Evolutionary conservation across 441 rosid species (phyloP), one percentile per base, ranked within the genome.

Genomic region (California macrophylla): DNA sequence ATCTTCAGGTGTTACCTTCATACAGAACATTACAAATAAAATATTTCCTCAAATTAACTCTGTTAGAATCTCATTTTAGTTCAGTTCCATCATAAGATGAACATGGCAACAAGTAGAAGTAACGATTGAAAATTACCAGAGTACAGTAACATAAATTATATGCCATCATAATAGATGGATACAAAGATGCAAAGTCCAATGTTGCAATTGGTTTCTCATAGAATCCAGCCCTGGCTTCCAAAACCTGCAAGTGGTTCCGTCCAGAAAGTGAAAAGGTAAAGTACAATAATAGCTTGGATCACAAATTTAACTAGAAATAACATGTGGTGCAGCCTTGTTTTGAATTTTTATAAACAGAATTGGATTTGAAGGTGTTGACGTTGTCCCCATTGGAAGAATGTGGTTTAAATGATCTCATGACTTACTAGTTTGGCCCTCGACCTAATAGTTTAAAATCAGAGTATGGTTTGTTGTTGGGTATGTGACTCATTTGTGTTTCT

Each of bases 81-180:
- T 34, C 45, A 10, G 26, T 21, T 30, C 47, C 36, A 64, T 54
- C 64, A 69, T 25, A 52, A 64, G 18, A 63, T 18, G 65, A 56
- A 38, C 58, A 40, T 67, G 23, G 52, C 69, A 58, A 24, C 64
- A 66, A 60, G 61, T 7, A 78, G 38, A 66, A 70, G 36, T 20
- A 70, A 72, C 3, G 62, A 47, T 34, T 66, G 66, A 65, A 79
- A 76, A 69, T 79, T 78, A 94, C 99, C 96, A 94, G 79, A 54
- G 97, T 92, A 81, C 98, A 90, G 83, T 92, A 94, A 76, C 99
- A 94, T 47, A 94, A 78, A 83, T 94, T 94, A 82, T 90, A 94
- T 40, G 99, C 99, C 99, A 92, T 94, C 99, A 94, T 94, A 76
- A 94, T 92, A 38, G 98, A 95, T 45, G 99, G 99, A 84, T 95